phyloP scores from a whole-genome alignment of 768 basidiomycete species.

The Tulasnella sp. region DNA sequence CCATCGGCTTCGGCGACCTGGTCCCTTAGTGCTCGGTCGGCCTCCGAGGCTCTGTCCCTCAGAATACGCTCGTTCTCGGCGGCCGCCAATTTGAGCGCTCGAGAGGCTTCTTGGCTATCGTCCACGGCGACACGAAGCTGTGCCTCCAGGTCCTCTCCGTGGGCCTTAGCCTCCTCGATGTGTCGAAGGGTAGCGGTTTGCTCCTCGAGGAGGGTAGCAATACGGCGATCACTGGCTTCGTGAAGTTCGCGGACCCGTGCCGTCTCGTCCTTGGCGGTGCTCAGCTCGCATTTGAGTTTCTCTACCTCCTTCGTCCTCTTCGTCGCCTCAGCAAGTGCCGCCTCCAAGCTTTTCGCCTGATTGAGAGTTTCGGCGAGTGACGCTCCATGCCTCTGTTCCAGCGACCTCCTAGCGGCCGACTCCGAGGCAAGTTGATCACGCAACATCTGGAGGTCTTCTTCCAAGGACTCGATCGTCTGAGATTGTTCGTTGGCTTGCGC shows the following conservation, averaged over 20 bases:
- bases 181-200: constrained; percentile 59
- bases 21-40: constrained; percentile 62
- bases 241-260: neutral
- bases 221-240: constrained; percentile 7
- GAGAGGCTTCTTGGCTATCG: constrained; percentile 62
- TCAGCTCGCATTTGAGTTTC: constrained; percentile 47
- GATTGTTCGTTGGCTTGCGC: constrained; percentile 17
- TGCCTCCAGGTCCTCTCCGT: constrained; percentile 53
- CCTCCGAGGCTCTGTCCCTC: constrained; percentile 53
- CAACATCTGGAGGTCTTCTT: constrained; percentile 43
- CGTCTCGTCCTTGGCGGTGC: constrained; percentile 44
- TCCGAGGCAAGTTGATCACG: constrained; percentile 56
- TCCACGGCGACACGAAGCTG: constrained; percentile 58
- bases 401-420: constrained; percentile 42
- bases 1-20: constrained; percentile 89
- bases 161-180: constrained; percentile 61
- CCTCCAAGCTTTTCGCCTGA: constrained; percentile 41
- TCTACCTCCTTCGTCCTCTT: constrained; percentile 53
- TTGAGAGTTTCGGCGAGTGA: constrained; percentile 43
- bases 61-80: constrained; percentile 71
- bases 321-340: constrained; percentile 55
- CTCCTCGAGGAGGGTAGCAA: constrained; percentile 46
- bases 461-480: constrained; percentile 12
- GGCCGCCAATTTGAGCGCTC: constrained; percentile 54
- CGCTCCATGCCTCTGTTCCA: constrained; percentile 54